These are phyloP conservation scores for Hypholoma sublateritium DNA, from an alignment of 768 basidiomycete species.

Conservation along the genomic window DNA sequence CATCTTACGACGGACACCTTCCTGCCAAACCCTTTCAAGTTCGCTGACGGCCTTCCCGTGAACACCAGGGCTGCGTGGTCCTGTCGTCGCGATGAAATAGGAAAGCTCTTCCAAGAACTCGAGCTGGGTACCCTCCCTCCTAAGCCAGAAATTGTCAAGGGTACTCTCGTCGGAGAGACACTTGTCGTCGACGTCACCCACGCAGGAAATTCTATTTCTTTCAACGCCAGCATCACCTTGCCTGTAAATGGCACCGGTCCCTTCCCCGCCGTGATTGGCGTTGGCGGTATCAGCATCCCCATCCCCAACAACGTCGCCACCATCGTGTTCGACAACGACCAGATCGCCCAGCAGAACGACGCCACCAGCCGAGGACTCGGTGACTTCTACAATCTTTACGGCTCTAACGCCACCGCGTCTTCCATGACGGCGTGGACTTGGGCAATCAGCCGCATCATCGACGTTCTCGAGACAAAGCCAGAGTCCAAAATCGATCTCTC, in stretches of 20 bases:
- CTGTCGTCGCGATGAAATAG: conserved; percentile 48
- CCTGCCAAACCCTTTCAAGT: conserved; percentile 53
- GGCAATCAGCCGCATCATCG: conserved; percentile 57
- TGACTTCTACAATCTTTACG: conserved; percentile 55
- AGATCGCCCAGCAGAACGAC: conserved; percentile 46
- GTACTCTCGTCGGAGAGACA: conserved; percentile 33
- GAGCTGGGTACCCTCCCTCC: conserved; percentile 48
- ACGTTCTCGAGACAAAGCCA: conserved; percentile 47
- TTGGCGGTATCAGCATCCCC: conserved; percentile 41
- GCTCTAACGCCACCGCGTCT: conserved; percentile 39
- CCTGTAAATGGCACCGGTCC: conserved; percentile 42
- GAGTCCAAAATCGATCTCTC: conserved; percentile 41
- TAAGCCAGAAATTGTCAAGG: conserved; percentile 39
- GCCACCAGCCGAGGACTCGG: conserved; percentile 46
- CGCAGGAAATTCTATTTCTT: conserved; percentile 43
- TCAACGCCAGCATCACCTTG: conserved; percentile 41
- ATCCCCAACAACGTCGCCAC: conserved; percentile 35
- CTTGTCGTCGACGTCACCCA: conserved; percentile 46
- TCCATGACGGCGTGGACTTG: conserved; percentile 58
- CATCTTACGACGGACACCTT: conserved; percentile 31
- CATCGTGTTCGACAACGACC: conserved; percentile 47
- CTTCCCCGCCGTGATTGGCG: conserved; percentile 49
- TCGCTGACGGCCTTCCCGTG: conserved; percentile 38
- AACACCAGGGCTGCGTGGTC: conserved; percentile 43
- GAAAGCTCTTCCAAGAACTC: conserved; percentile 44